Percentiles rank a stretch among this genome's conserved stretches.
Evolutionary conservation across 805 yeast genomes (phyloP).

Genomic region (Wickerhamomyces kurtzmanii): DNA sequence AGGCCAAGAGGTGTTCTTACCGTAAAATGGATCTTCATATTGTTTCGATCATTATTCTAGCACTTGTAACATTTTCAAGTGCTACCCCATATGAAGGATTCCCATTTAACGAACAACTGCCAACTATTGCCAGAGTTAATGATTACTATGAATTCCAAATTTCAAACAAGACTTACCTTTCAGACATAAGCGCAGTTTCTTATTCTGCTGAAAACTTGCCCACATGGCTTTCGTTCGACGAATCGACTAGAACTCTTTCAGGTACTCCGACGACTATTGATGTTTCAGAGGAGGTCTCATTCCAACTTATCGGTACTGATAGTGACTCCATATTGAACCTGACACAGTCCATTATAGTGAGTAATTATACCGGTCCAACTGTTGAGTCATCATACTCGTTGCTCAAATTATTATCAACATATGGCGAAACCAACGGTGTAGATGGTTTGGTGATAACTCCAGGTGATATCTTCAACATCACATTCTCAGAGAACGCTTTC

Average conservation of each 20-base stretch:
- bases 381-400: constrained; percentile 32
- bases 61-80: too few relatives aligned
- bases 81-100: constrained; percentile 54
- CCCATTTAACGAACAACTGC: constrained; percentile 78
- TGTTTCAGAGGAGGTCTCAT: constrained; percentile 33
- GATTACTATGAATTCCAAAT: constrained; percentile 54
- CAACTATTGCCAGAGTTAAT: constrained; percentile 75
- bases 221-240: constrained; percentile 69
- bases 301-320: constrained; percentile 60
- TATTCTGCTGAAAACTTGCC: constrained; percentile 60
- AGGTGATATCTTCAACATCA: constrained; percentile 52
- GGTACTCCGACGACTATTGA: constrained; percentile 54
- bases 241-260: constrained; percentile 42
- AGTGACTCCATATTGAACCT: constrained; percentile 35
- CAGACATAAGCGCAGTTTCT: constrained; percentile 31
- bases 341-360: constrained; percentile 50
- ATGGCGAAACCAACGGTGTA: constrained; percentile 71
- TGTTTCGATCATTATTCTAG: too few relatives aligned
- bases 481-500: constrained; percentile 58
- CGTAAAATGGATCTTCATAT: too few relatives aligned
- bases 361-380: constrained; percentile 44
- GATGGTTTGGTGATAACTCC: constrained; percentile 69
- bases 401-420: constrained; percentile 42
- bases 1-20: too few relatives aligned
- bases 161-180: constrained; percentile 58